Evolutionary conservation across 2,329 filamentous ascomycete genomes (phyloP), one percentile per base, ranked within the genome.

Genomic region (Camptophora hylomeconis): DNA sequence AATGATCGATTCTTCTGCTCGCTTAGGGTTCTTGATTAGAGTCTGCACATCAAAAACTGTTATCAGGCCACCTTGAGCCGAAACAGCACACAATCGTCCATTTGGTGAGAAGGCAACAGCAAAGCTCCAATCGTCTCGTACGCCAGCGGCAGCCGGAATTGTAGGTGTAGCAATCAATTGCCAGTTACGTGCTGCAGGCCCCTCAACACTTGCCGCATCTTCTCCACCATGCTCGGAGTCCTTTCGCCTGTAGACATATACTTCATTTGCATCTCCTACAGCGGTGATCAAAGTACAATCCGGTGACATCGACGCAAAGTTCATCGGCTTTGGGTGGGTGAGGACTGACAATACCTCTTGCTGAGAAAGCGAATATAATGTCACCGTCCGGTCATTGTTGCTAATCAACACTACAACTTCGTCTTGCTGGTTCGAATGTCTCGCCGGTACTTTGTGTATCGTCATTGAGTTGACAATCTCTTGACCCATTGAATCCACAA

Each of bases 331-430:
- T 4, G 80, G 77, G 40, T 92, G 77, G 3, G 70, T 65, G 30
- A 94, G 60, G 23, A 75, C 67, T 31, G 80, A 73, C 13, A 92
- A 57, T 19, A 78, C 63, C 35, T 79, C 64, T 9, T 73, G 69
- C 29, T 76, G 70, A 16, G 69, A 63, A 12, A 95, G 61, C 26
- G 76, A 79, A 48, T 92, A 82, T n/a, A 94, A 59, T 16, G 78
- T 77, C 32, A 95, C 80, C 2, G 80, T 83, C 50, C 75, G 78
- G 57, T 95, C 89, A 50, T 98, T 98, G 57, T 94, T 94, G 73
- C 45, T 94, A 59, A 24, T 81, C 67, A 28, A 44, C 25, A 58
- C 68, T 10, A 77, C 53, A 36, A 67, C 64, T 45, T 76, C 70
- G 42, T 71, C 62, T 17, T 62, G 54, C 45, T 3, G 45, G 44